These are phyloP conservation scores for Leccinum huronense DNA, from an alignment of 1,284 basidiomycete genomes.

Conservation along the genomic window DNA sequence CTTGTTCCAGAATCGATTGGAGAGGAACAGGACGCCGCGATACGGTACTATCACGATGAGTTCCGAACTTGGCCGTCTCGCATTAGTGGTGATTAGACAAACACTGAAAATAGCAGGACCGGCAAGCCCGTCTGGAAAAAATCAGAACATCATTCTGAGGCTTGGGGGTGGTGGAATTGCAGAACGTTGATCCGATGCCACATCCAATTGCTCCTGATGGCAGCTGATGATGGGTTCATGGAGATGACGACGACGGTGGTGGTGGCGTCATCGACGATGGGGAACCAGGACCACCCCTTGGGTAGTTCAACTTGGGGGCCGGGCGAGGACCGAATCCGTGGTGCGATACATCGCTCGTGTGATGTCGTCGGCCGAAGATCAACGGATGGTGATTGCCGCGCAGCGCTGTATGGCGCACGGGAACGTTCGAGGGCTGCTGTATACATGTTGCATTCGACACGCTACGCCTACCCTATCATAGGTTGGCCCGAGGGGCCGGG, in stretches of 20 bases:
- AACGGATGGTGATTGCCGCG: background rate
- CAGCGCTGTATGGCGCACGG: background rate
- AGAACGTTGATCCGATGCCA: background rate
- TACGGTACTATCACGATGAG: background rate
- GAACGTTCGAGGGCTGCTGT: conserved; percentile 1
- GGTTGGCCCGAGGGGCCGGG: too few relatives aligned
- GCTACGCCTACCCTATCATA: background rate
- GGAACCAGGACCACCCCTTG: background rate
- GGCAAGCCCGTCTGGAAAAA: background rate
- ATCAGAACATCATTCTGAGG: background rate
- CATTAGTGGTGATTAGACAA: background rate
- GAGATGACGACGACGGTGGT: background rate
- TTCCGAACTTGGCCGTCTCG: background rate
- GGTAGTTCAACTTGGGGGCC: background rate
- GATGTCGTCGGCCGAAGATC: background rate
- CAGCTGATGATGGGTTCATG: background rate
- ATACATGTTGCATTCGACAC: background rate
- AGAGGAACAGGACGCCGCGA: background rate
- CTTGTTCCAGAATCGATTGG: background rate
- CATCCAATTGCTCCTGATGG: background rate
- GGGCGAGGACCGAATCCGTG: background rate
- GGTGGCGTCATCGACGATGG: background rate
- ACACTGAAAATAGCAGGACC: background rate
- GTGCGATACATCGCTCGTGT: background rate
- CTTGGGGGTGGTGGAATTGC: background rate